Evolutionary conservation across 2,329 filamentous ascomycete genomes (phyloP).

Genomic region (Xylariaceae sp.): DNA sequence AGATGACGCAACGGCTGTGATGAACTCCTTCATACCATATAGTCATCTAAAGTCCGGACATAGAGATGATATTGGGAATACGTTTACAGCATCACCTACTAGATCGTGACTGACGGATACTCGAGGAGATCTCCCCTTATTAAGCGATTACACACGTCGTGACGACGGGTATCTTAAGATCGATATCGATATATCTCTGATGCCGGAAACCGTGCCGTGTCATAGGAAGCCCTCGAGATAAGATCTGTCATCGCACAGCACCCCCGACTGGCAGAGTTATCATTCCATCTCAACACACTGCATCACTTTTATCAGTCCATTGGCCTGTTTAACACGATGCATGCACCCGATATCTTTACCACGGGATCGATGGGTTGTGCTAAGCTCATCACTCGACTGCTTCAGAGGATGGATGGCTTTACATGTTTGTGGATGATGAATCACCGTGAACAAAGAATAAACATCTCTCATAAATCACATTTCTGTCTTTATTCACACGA

Average conservation of each 20-base stretch:
- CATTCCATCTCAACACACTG: slow-evolving; percentile 6
- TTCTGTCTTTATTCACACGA: too few relatives aligned
- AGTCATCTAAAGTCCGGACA: slow-evolving; percentile 9
- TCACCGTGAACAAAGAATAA: too few relatives aligned
- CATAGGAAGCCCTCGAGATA: slow-evolving; percentile 7
- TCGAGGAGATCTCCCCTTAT: not conserved
- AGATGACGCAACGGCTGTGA: slow-evolving; percentile 8
- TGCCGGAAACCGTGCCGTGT: slow-evolving; percentile 6
- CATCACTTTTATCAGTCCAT: slow-evolving; percentile 17
- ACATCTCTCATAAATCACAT: too few relatives aligned
- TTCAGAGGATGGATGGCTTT: too few relatives aligned
- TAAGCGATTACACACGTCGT: not conserved
- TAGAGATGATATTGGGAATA: slow-evolving; percentile 4
- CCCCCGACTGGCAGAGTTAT: slow-evolving; percentile 12
- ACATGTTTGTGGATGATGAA: too few relatives aligned
- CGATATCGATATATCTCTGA: slow-evolving; percentile 7
- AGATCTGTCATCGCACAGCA: slow-evolving; percentile 8
- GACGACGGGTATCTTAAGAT: slow-evolving; percentile 4
- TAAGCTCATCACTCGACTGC: too few relatives aligned
- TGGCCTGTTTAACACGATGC: not conserved
- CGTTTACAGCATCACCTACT: not conserved
- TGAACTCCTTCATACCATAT: slow-evolving; percentile 4
- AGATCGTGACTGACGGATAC: not conserved
- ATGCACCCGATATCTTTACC: not conserved
- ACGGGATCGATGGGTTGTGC: too few relatives aligned